phyloP scores from a whole-genome alignment of 768 basidiomycete species.

The Omphalotus guepiniiformis region DNA sequence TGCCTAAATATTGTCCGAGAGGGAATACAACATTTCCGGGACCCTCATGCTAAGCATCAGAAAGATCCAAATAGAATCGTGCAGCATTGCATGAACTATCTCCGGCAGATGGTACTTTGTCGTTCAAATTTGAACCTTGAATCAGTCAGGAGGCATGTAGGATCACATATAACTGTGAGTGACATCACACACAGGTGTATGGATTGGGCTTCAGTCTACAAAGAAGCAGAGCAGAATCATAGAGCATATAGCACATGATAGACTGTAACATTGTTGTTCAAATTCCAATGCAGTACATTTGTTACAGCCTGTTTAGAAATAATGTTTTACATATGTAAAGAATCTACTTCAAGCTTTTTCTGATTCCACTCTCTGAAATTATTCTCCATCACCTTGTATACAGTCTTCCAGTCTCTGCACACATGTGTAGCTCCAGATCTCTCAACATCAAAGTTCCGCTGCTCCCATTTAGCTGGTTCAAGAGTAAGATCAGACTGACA shows the following conservation, averaged over 20 bases:
- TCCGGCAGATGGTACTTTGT: slow-evolving; percentile 22
- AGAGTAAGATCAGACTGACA: slow-evolving; percentile 46
- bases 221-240: slow-evolving; percentile 9
- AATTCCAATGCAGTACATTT: background rate
- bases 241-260: no score
- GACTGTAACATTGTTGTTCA: no score
- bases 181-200: slow-evolving; percentile 14
- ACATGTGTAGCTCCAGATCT: slow-evolving; percentile 34
- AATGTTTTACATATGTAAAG: background rate
- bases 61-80: background rate
- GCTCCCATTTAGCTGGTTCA: slow-evolving; percentile 38
- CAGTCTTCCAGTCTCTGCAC: slow-evolving; percentile 37
- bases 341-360: background rate
- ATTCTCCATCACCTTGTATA: slow-evolving; percentile 28
- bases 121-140: slow-evolving; percentile 14
- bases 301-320: background rate
- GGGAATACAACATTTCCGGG: slow-evolving; percentile 10
- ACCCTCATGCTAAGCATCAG: background rate
- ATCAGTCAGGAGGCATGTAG: slow-evolving; percentile 11
- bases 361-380: slow-evolving; percentile 32
- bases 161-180: slow-evolving; percentile 11
- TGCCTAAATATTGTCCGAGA: slow-evolving; percentile 29
- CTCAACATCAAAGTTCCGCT: slow-evolving; percentile 29
- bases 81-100: slow-evolving; percentile 19
- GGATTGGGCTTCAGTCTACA: slow-evolving; percentile 15